These are phyloP conservation scores for Ceratobasidium sp. DNA, from an alignment of 1,284 basidiomycete species.

Conservation along the genomic window DNA sequence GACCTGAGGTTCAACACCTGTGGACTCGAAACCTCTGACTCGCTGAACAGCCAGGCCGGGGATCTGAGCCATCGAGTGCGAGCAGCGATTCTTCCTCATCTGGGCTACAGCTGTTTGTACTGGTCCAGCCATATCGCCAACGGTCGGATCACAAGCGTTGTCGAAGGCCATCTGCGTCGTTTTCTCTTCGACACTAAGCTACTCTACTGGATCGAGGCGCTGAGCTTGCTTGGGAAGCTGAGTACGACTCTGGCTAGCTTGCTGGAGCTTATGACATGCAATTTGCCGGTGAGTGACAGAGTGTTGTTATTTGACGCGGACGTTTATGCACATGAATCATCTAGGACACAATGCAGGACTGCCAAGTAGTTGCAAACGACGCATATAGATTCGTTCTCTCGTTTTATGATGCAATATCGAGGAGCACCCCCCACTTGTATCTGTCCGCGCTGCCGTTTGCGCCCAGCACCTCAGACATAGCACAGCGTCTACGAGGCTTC, in stretches of 20 bases:
- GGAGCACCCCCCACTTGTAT: neutral
- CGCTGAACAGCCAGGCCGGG: neutral
- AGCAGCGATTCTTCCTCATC: neutral
- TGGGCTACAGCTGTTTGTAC: too few species aligned
- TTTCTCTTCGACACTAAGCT: neutral
- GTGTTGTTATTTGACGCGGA: too few species aligned
- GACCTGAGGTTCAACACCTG: slow-evolving; percentile 43
- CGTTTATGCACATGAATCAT: too few species aligned
- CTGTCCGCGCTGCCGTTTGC: slow-evolving; percentile 3
- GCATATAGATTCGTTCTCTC: neutral
- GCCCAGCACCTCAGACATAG: neutral
- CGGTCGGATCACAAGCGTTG: neutral
- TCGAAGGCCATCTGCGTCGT: neutral
- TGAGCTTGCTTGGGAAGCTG: too few species aligned
- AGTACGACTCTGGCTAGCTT: too few species aligned
- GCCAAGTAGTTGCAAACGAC: neutral
- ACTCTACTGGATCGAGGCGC: too few species aligned
- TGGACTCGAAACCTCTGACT: slow-evolving; percentile 2
- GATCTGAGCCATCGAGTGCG: slow-evolving; percentile 6
- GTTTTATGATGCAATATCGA: neutral
- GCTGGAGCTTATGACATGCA: too few species aligned
- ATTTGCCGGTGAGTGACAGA: too few species aligned
- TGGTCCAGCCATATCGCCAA: neutral
- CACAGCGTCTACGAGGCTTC: neutral
- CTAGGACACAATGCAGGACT: neutral